Evolutionary conservation across 2,329 filamentous ascomycete species (phyloP), one percentile per base, ranked within the genome.

Genomic region (Penicillium corylophilum): DNA sequence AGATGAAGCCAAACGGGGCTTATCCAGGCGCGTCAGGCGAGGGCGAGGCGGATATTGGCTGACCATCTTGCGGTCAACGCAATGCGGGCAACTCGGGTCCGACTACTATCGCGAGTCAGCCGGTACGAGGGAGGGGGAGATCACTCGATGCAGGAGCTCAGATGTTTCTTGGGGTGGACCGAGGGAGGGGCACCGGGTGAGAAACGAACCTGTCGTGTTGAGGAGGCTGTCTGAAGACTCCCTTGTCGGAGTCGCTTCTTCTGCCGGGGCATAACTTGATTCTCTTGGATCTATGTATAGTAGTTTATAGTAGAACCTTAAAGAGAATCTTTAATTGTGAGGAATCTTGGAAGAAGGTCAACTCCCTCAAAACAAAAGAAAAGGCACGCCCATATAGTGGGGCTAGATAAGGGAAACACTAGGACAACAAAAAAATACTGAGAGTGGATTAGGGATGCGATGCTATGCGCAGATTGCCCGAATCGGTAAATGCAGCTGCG

Each of bases 21-120:
- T 58, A n/a, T 61, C 53, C 29, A 57, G 20, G 12, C 56, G 56
- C 15, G 56, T 54, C 41, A 58, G 41, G 44, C 51, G 54, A 49
- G 59, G 60, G 16, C 46, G 51, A 29, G 55, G 48, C 12, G 24
- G 12, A 44, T 53, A 50, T 13, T 47, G 50, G 33, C 43, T 50
- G 45, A 50, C 33, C 52, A 55, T 59, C 8, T 41, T 62, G 53
- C 39, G 50, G 28, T 58, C 51, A 4, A 49, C 7, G 39, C 48
- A 61, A 44, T 51, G 50, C 13, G 52, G 13, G 29, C 46, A 57
- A 28, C 29, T 46, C 29, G 44, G 22, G 18, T 49, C 38, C 28
- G 50, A 29, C 40, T 12, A 51, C 31, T 48, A 44, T 44, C 41
- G 46, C 46, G 42, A 46, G 41, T 39, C 22, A 46, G 43, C 28